Percentiles rank a stretch among this genome's conserved stretches.
Evolutionary conservation across 2,329 filamentous ascomycete genomes (phyloP).

Genomic region (Annulohypoxylon truncatum): DNA sequence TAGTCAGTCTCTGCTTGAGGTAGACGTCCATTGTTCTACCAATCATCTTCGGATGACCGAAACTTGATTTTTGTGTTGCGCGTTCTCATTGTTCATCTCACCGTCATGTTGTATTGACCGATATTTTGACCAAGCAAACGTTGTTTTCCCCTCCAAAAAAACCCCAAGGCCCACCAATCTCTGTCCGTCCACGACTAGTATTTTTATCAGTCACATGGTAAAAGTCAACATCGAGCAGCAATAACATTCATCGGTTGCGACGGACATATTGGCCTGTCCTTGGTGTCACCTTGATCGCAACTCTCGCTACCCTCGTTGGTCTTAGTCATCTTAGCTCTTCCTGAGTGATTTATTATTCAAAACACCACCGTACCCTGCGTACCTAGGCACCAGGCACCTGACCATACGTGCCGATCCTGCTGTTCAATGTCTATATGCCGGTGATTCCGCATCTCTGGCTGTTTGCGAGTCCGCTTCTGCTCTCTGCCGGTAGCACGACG

Average conservation of each 20-base stretch:
- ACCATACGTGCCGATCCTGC: constrained; percentile 29
- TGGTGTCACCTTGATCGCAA: constrained; percentile 35
- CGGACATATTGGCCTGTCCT: constrained; percentile 19
- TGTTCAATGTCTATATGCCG: constrained; percentile 40
- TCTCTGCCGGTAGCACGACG: constrained; percentile 16
- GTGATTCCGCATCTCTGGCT: constrained; percentile 40
- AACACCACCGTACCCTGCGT: background rate
- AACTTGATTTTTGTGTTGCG: constrained; percentile 33
- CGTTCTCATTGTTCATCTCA: constrained; percentile 22
- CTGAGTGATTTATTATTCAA: constrained; percentile 34
- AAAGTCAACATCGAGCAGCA: constrained; percentile 10
- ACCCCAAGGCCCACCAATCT: constrained; percentile 22
- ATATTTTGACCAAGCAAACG: constrained; percentile 30
- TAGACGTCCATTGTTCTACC: constrained; percentile 10
- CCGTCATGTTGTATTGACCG: constrained; percentile 25
- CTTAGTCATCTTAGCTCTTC: constrained; percentile 36
- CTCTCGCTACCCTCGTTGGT: constrained; percentile 25
- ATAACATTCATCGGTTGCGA: constrained; percentile 12
- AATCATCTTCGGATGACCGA: constrained; percentile 17
- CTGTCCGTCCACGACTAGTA: constrained; percentile 6
- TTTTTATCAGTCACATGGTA: constrained; percentile 38
- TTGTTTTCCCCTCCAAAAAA: constrained; percentile 8
- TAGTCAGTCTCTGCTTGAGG: constrained; percentile 22
- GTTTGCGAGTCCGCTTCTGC: constrained; percentile 27
- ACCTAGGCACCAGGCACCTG: constrained; percentile 29